Evolutionary conservation across 2,329 filamentous ascomycete species (phyloP), one percentile per base, ranked within the genome.

Genomic region (Nemania sp.): DNA sequence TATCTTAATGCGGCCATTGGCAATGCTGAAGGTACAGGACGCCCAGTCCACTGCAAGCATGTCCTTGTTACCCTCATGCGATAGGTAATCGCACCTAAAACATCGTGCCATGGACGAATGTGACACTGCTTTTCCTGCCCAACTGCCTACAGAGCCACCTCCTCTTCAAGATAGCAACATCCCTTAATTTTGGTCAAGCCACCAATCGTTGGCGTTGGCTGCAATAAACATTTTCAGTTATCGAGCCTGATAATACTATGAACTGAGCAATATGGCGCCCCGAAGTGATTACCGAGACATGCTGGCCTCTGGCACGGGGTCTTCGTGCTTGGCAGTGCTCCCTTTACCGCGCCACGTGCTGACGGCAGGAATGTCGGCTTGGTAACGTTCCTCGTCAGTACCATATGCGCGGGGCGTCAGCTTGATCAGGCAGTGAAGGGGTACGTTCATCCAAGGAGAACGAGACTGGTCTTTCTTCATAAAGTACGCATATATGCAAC

Each of bases 401-500:
- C 89, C 90, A 71, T 99, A 99, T 6, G 94, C 94, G 57, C 90
- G 86, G 2, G 94, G 94, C 5, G 94, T 97, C 46, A 99, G 80
- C 75, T 97, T 97, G 75, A 99, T 97, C 42, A 99, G 80, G 7
- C 91, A 96, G 72, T 99, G 94, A 57, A 99, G 80, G 6, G 94
- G 94, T 7, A 99, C 94, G 67, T 97, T 93, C 89, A 97, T 96
- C 94, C 94, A 99, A 0, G 94, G 94, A 62, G 89, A 94, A 73
- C 90, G 84, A 64, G 92, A 86, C 73, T 97, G 94, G 49, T 91
- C 88, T 66, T 94, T 91, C 67, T 97, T 96, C 89, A 97, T 96
- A 72, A 97, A 99, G 73, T 99, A 99, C 24, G 94, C 91, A 69
- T 97, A 99, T 66, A 99, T 96, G 77, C 94, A 99, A 55, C 94